Evolutionary conservation across 352 stramenopile genomes (phyloP).

Genomic region (Phytophthora ramorum): DNA sequence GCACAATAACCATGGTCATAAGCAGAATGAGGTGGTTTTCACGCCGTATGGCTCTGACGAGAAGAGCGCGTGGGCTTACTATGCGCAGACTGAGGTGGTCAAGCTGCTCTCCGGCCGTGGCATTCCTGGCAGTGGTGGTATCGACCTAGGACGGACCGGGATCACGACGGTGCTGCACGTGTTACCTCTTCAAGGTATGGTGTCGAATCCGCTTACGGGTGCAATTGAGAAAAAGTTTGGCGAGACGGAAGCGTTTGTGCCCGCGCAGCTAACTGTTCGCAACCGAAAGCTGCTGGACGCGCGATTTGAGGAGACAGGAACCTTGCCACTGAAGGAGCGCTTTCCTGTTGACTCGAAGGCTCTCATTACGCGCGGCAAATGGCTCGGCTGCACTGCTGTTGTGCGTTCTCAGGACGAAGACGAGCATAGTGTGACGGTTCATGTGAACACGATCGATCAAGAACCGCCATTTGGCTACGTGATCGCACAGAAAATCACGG

Average conservation of each 20-base stretch:
- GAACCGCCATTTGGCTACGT: slow-evolving; percentile 97
- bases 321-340: slow-evolving; percentile 85
- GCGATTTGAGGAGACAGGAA: slow-evolving; percentile 92
- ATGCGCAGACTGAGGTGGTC: slow-evolving; percentile 70
- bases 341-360: slow-evolving; percentile 91
- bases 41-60: slow-evolving; percentile 53
- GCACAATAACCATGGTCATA: slow-evolving; percentile 26
- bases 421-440: slow-evolving; percentile 90
- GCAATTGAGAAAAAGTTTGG: slow-evolving; percentile 97
- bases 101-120: slow-evolving; percentile 79
- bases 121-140: slow-evolving; percentile 88
- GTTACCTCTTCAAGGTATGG: slow-evolving; percentile 92
- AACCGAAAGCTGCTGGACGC: slow-evolving; percentile 93
- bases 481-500: slow-evolving; percentile 92
- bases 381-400: slow-evolving; percentile 91
- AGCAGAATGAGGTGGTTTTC: slow-evolving; percentile 45
- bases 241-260: slow-evolving; percentile 94
- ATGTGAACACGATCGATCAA: slow-evolving; percentile 93
- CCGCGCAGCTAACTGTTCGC: slow-evolving; percentile 95
- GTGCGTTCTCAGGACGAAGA: slow-evolving; percentile 58
- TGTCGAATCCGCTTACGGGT: slow-evolving; percentile 94
- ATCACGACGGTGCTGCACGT: slow-evolving; percentile 83
- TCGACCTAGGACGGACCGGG: slow-evolving; percentile 92
- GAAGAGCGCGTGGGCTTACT: slow-evolving; percentile 73
- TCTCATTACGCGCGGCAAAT: slow-evolving; percentile 90